Percentiles rank a stretch among this genome's conserved stretches.
Conservation (phyloP, 108 stramenopile genomes). For the Nitzschia putrida region DNA sequence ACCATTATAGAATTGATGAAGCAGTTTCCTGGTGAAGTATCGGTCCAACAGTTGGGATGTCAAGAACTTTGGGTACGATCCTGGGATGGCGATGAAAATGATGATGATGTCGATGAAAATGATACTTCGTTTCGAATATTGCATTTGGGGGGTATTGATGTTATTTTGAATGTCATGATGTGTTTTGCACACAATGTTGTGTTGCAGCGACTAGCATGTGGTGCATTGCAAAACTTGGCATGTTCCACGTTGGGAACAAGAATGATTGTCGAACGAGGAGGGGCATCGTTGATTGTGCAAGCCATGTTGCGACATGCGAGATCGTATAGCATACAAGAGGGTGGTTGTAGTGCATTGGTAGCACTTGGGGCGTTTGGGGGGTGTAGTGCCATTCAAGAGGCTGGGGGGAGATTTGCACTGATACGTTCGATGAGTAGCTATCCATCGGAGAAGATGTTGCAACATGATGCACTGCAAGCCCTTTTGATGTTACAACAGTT, state of each 20-base stretch:
- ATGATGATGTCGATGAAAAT: too few species aligned
- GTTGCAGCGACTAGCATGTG: slow-evolving; percentile 43
- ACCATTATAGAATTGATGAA: background rate
- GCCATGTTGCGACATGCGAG: slow-evolving; percentile 19
- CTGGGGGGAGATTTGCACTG: background rate
- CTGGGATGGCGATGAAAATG: slow-evolving; percentile 18
- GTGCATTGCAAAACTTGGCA: slow-evolving; percentile 45
- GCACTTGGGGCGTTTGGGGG: background rate
- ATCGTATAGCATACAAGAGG: background rate
- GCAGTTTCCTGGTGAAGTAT: slow-evolving; percentile 28
- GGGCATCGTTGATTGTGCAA: slow-evolving; percentile 4
- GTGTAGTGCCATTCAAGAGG: background rate
- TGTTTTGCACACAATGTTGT: slow-evolving; percentile 27
- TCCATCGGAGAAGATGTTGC: background rate
- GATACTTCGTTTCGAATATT: slow-evolving; percentile 38
- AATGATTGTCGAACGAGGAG: slow-evolving; percentile 22
- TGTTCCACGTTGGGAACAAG: slow-evolving; percentile 13
- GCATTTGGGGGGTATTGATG: slow-evolving; percentile 41
- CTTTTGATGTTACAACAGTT: background rate
- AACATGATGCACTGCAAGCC: background rate
- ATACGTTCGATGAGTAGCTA: background rate
- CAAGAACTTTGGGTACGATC: slow-evolving; percentile 52
- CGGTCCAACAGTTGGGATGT: slow-evolving; percentile 49
- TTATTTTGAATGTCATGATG: slow-evolving; percentile 51
- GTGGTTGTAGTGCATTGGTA: background rate